Conservation (phyloP, 495 filamentous ascomycete species). For the Xylaria longipes region DNA sequence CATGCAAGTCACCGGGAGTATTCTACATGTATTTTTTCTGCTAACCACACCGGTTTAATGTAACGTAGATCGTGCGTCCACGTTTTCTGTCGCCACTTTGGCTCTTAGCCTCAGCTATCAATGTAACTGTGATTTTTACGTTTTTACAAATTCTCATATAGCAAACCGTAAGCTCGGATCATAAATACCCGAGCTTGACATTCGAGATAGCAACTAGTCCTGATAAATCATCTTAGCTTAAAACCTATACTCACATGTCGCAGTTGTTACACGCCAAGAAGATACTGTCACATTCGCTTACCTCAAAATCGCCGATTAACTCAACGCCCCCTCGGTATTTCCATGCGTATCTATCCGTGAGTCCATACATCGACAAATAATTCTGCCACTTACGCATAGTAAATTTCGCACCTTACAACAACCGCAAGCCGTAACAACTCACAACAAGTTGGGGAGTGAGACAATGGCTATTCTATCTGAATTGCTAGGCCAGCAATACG, state of each 20-base stretch:
- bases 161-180: not conserved
- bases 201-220: not conserved
- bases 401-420: not conserved
- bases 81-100: not conserved
- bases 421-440: not conserved
- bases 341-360: not conserved
- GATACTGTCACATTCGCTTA: not conserved
- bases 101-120: not conserved
- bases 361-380: not conserved
- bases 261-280: not conserved
- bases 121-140: not conserved
- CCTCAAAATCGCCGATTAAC: not conserved
- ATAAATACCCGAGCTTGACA: not conserved
- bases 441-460: not conserved
- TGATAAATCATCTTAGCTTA: not conserved
- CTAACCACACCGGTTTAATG: not conserved
- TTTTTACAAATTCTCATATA: not conserved
- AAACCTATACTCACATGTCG: not conserved
- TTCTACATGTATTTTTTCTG: not conserved
- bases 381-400: not conserved
- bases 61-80: not conserved
- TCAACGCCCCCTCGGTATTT: not conserved
- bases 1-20: not conserved
- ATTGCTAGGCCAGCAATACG: not conserved
- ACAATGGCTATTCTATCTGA: constrained; percentile 8